phyloP scores from a whole-genome alignment of 2,329 filamentous ascomycete genomes.

The Botrytis aclada region DNA sequence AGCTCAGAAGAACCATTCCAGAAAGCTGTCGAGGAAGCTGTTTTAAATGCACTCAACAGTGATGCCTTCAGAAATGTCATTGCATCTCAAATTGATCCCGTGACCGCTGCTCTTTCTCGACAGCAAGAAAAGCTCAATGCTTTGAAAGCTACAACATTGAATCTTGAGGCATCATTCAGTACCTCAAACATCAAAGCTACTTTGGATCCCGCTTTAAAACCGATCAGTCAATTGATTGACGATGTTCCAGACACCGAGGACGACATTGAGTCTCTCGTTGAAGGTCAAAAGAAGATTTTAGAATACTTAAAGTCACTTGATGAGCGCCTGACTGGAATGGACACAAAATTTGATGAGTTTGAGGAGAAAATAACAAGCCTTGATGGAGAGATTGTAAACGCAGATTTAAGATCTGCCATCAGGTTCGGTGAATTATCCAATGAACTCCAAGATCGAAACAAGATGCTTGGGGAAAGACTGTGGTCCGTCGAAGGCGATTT shows the following conservation, averaged over 20 bases:
- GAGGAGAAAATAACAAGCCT: constrained; percentile 24
- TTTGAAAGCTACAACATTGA: constrained; percentile 27
- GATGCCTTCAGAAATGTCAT: constrained; percentile 28
- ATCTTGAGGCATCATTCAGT: constrained; percentile 26
- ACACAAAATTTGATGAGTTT: constrained; percentile 23
- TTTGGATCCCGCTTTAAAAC: constrained; percentile 25
- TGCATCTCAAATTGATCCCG: constrained; percentile 27
- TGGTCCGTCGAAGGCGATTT: constrained; percentile 28
- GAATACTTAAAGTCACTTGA: constrained; percentile 24
- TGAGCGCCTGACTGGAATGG: constrained; percentile 19
- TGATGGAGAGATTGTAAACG: constrained; percentile 24
- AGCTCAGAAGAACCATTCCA: constrained; percentile 24
- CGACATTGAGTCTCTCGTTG: constrained; percentile 21
- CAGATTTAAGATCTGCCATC: constrained; percentile 29
- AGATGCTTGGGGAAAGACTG: constrained; percentile 25
- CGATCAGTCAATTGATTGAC: constrained; percentile 21
- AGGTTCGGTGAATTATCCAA: constrained; percentile 31
- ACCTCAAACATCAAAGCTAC: constrained; percentile 20
- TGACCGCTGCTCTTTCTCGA: constrained; percentile 21
- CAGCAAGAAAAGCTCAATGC: constrained; percentile 30
- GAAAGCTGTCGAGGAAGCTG: constrained; percentile 27
- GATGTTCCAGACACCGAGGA: constrained; percentile 24
- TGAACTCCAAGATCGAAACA: constrained; percentile 30
- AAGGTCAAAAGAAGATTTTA: constrained; percentile 21
- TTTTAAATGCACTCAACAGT: constrained; percentile 27